phyloP scores from a whole-genome alignment of 495 filamentous ascomycete genomes.

The Rostrohypoxylon terebratum region DNA sequence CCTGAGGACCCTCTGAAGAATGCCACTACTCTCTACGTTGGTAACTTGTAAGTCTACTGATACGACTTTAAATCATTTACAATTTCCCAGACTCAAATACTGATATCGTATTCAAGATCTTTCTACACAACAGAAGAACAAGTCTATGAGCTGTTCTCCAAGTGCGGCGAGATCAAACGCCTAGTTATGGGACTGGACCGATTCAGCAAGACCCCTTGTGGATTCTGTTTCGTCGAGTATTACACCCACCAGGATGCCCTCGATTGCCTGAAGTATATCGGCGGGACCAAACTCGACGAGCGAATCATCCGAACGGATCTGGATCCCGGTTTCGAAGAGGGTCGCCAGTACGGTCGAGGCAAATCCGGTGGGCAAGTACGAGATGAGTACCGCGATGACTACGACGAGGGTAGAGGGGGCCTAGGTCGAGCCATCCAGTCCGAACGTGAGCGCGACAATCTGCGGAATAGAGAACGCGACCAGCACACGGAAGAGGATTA shows the following conservation, averaged over 20 bases:
- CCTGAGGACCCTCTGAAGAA: constrained; percentile 79
- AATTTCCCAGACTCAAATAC: background rate
- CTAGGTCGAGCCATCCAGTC: constrained; percentile 71
- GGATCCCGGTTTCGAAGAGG: constrained; percentile 95
- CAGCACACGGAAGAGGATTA: constrained; percentile 61
- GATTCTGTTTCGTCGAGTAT: constrained; percentile 99
- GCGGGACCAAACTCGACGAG: constrained; percentile 98
- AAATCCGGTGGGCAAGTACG: constrained; percentile 97
- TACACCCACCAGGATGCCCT: constrained; percentile 96
- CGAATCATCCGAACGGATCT: constrained; percentile 96
- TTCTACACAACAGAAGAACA: constrained; percentile 99
- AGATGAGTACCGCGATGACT: constrained; percentile 97
- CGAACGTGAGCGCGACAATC: constrained; percentile 70
- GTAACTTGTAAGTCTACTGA: constrained; percentile 80
- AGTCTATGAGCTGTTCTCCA: constrained; percentile 96
- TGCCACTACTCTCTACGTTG: constrained; percentile 96
- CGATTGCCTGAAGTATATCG: constrained; percentile 98
- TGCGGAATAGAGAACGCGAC: constrained; percentile 51
- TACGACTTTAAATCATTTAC: background rate
- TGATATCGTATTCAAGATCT: constrained; percentile 68
- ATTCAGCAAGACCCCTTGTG: constrained; percentile 96
- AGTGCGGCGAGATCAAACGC: constrained; percentile 97
- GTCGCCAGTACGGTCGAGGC: constrained; percentile 88
- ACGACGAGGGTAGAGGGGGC: constrained; percentile 92
- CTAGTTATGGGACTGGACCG: constrained; percentile 98